A percentile compares a stretch with the other conserved stretches of the same genome.
phyloP scores from a whole-genome alignment of 2,329 filamentous ascomycete species.

The Lachnellula willkommii region DNA sequence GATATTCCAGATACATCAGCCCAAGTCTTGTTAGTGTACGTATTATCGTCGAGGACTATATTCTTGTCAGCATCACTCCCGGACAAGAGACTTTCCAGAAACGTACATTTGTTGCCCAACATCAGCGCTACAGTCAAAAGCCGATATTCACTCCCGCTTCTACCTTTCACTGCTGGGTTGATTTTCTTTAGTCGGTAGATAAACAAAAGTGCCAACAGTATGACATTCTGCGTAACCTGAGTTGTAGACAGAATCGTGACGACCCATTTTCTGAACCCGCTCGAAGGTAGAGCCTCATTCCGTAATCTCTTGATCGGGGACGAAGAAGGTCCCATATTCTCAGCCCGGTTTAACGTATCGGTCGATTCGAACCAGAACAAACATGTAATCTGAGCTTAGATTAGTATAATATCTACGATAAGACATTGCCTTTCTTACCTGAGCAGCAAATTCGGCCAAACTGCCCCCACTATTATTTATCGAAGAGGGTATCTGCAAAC shows the following conservation, averaged over 20 bases:
- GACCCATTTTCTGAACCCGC: constrained; percentile 90
- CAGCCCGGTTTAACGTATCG: constrained; percentile 69
- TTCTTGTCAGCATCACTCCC: constrained; percentile 21
- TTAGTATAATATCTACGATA: not conserved
- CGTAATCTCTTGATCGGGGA: constrained; percentile 52
- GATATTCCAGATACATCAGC: constrained; percentile 93
- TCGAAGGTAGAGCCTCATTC: constrained; percentile 67
- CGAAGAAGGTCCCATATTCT: constrained; percentile 40
- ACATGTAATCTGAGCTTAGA: constrained; percentile 69
- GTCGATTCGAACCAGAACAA: constrained; percentile 96
- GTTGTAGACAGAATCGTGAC: constrained; percentile 86
- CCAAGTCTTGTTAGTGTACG: constrained; percentile 99
- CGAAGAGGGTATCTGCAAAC: constrained; percentile 65
- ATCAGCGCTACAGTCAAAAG: constrained; percentile 91
- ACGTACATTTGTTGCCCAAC: constrained; percentile 92
- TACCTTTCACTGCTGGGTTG: constrained; percentile 84
- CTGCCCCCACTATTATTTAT: constrained; percentile 72
- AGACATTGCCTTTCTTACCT: constrained; percentile 44
- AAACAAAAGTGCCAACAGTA: constrained; percentile 83
- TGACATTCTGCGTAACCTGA: constrained; percentile 93
- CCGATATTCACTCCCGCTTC: constrained; percentile 87
- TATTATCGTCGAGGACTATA: constrained; percentile 89
- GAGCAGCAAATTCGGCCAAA: constrained; percentile 75
- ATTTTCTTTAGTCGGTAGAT: constrained; percentile 88
- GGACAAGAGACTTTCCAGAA: not conserved